Conservation (phyloP, 2,329 filamentous ascomycete genomes). For the Pyricularia sp. region DNA sequence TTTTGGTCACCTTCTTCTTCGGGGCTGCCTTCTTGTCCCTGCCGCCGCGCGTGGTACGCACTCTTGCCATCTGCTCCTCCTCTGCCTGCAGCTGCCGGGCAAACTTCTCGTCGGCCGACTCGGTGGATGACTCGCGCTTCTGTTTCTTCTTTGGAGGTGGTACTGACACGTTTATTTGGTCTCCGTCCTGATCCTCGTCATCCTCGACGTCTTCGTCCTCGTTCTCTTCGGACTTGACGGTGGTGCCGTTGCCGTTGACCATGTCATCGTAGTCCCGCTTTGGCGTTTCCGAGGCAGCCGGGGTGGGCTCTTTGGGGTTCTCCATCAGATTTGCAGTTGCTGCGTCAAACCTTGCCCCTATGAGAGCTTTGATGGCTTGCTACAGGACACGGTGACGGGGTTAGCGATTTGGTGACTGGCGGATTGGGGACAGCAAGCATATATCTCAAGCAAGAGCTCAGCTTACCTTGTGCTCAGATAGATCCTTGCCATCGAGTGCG, state of each 20-base stretch:
- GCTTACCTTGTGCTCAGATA: constrained; percentile 48
- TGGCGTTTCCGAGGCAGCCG: constrained; percentile 9
- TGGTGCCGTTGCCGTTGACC: constrained; percentile 18
- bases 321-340: constrained; percentile 34
- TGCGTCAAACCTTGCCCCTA: constrained; percentile 66
- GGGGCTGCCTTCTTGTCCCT: constrained; percentile 37
- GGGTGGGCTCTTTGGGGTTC: not conserved
- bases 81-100: constrained; percentile 87
- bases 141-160: constrained; percentile 55
- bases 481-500: constrained; percentile 45
- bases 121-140: constrained; percentile 45
- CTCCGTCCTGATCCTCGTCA: constrained; percentile 22
- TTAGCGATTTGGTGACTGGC: not conserved
- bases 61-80: constrained; percentile 63
- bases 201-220: constrained; percentile 17
- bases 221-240: constrained; percentile 17
- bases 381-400: constrained; percentile 19
- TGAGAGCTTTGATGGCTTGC: constrained; percentile 62
- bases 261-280: constrained; percentile 25
- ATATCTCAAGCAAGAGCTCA: constrained; percentile 6
- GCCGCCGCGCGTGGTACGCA: constrained; percentile 68
- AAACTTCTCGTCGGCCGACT: constrained; percentile 74
- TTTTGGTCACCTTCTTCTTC: constrained; percentile 61
- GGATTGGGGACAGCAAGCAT: not conserved
- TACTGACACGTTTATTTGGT: constrained; percentile 38